Conservation (phyloP, 108 stramenopile genomes). For the Cyclotella cryptica region DNA sequence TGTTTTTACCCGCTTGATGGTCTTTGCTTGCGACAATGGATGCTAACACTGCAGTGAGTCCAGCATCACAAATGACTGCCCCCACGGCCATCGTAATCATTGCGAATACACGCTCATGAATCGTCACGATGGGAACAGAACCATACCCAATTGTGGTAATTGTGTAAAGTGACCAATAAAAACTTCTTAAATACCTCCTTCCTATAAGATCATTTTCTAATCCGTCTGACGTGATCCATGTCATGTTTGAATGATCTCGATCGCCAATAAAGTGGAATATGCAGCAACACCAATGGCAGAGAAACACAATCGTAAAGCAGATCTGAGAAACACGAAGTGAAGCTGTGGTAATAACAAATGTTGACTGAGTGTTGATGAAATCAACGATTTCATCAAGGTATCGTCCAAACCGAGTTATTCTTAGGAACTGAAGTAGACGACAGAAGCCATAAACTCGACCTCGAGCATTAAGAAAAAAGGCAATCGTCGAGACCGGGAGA, state of each 20-base stretch:
- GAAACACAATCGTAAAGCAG: constrained; percentile 47
- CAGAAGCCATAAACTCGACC: constrained; percentile 33
- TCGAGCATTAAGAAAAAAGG: constrained; percentile 17
- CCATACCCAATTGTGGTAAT: constrained; percentile 71
- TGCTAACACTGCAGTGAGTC: constrained; percentile 64
- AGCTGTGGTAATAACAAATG: constrained; percentile 46
- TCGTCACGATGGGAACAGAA: constrained; percentile 49
- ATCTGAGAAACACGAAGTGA: constrained; percentile 50
- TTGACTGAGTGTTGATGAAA: constrained; percentile 38
- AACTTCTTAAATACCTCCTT: constrained; percentile 49
- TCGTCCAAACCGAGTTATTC: constrained; percentile 39
- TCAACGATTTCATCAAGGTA: constrained; percentile 48
- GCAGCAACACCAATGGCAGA: constrained; percentile 55
- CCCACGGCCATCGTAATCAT: constrained; percentile 67
- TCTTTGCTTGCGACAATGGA: constrained; percentile 57
- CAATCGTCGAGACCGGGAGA: constrained; percentile 39
- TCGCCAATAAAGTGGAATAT: constrained; percentile 53
- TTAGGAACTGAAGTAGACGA: constrained; percentile 48
- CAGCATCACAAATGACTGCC: constrained; percentile 70
- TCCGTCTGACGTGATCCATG: constrained; percentile 45
- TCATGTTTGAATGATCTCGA: constrained; percentile 3
- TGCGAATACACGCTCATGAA: constrained; percentile 56
- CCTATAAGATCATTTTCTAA: constrained; percentile 23
- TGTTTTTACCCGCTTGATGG: constrained; percentile 57
- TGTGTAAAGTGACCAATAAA: constrained; percentile 63